Evolutionary conservation across 2,329 filamentous ascomycete species (phyloP), one percentile per base, ranked within the genome.

Genomic region (Alternaria conjuncta): DNA sequence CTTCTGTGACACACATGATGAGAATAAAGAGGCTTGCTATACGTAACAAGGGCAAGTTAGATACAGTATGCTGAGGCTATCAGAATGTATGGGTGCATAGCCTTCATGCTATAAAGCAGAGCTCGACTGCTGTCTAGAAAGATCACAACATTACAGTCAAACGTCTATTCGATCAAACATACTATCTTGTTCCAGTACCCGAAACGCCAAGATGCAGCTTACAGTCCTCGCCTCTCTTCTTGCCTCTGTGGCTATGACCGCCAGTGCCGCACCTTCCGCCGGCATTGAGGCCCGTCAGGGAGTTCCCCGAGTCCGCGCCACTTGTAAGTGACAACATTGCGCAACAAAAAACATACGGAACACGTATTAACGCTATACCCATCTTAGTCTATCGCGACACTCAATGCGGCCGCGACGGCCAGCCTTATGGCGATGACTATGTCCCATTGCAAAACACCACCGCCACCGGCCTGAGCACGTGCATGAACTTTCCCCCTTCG

Each of bases 221-320:
- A 43, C 44, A 18, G 15, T 41, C 36, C 44, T 60, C 55, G 49
- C 55, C 32, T 15, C 55, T 10, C 30, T 64, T 18, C 30, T 65
- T 28, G 51, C 55, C 20, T 32, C 61, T 13, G 47, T 23, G 49
- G 28, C 50, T n/a, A 20, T 62, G 23, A 18, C 58, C 43, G 55
- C 55, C 28, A 53, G 26, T 15, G 57, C 61, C 20, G 54, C 57
- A 6, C 49, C 60, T 47, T n/a, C 50, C 30, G 8, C 51, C 13
- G 50, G 58, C 28, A 23, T 44, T 5, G 36, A 45, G 18, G 28
- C 43, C 13, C 54, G 59, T 20, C 59, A 57, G 55, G 61, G 49
- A 25, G 53, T 57, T 2, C 58, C 61, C 30, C 61, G 61, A n/a
- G 57, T 64, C n/a, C 61, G 58, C 32, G 64, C 61, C 41, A 63